Conservation (phyloP, 2,329 filamentous ascomycete species). For the Alternaria brassicae region DNA sequence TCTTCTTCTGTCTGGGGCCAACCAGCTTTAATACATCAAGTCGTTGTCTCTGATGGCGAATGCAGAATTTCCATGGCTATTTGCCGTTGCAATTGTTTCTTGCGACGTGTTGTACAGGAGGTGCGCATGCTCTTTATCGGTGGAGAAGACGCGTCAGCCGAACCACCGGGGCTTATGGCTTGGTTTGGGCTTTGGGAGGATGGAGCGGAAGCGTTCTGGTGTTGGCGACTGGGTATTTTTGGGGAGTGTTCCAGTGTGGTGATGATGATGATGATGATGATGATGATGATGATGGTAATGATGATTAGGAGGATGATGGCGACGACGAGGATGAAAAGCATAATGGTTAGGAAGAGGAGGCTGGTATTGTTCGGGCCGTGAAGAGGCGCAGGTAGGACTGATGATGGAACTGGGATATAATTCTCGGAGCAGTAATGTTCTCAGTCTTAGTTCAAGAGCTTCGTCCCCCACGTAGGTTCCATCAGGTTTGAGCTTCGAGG, state of each 20-base stretch:
- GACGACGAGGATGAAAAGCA: no score
- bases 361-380: background rate
- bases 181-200: no score
- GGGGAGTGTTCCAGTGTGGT: background rate
- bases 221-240: background rate
- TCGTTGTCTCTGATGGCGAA: background rate
- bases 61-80: background rate
- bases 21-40: no score
- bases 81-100: background rate
- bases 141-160: no score
- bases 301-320: no score
- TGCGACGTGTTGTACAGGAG: background rate
- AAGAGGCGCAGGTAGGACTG: background rate
- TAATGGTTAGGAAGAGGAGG: no score
- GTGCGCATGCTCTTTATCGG: background rate
- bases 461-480: background rate
- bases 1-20: no score
- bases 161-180: no score
- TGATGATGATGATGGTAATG: no score
- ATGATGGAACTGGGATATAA: background rate
- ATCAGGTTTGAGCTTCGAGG: background rate
- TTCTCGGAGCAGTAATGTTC: background rate
- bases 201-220: no score
- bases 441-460: background rate
- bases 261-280: background rate